A percentile compares a stretch with the other conserved stretches of the same genome.
Evolutionary conservation across 192 early-diverging fungal species (phyloP).

Genomic region (Backusella liffmaniae): DNA sequence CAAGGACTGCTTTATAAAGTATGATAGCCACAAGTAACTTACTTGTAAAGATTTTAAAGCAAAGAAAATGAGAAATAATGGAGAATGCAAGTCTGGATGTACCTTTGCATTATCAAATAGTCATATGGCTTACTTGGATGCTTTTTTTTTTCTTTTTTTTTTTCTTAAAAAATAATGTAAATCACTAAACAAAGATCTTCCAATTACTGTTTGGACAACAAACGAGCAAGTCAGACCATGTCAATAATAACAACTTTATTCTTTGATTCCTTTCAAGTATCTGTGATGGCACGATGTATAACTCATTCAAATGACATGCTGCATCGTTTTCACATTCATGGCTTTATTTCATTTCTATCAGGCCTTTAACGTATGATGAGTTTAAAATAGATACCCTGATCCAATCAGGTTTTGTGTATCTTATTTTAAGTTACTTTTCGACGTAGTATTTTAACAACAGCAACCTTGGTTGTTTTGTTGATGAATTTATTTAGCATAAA

Average conservation of each 20-base stretch:
- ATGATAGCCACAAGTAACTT: not conserved
- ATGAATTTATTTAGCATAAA: conserved; percentile 1
- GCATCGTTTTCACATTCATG: not conserved
- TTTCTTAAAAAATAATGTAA: not conserved
- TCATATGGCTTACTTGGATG: not conserved
- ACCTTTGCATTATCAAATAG: not conserved
- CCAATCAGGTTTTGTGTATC: conserved; percentile 5
- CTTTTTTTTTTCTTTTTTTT: not conserved
- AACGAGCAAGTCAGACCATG: conserved; percentile 8
- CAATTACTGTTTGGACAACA: conserved; percentile 7
- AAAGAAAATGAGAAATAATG: not conserved
- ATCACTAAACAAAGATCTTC: conserved; percentile 9
- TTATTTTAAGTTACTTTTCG: not conserved
- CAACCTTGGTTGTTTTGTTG: not conserved
- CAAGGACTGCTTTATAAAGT: conserved; percentile 1
- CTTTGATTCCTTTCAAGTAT: not conserved
- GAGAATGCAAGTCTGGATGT: not conserved
- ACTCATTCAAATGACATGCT: not conserved
- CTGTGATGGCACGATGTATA: not conserved
- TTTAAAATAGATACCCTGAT: not conserved
- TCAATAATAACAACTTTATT: conserved; percentile 4
- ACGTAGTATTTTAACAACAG: not conserved
- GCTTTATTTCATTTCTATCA: not conserved
- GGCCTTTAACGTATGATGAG: not conserved
- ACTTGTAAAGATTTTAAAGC: not conserved